Evolutionary conservation across 345 rosid genomes (phyloP).

Genomic region (Citrus reticulata): DNA sequence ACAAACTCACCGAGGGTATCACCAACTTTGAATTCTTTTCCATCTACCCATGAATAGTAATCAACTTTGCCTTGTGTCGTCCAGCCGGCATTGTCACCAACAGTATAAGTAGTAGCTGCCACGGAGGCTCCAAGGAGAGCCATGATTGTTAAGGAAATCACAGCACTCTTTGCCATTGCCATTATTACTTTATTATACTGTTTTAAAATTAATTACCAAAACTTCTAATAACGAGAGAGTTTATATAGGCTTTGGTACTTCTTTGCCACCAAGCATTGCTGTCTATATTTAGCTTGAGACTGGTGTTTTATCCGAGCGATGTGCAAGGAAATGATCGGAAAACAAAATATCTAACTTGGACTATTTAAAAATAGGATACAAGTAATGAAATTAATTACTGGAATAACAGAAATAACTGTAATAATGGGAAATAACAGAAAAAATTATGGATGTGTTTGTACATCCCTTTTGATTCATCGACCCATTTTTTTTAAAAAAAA

Average conservation of each 20-base stretch:
- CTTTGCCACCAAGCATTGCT: not conserved
- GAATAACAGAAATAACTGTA: too few species aligned
- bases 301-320: not conserved
- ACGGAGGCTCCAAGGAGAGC: not conserved
- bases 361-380: not conserved
- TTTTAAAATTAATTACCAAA: not conserved
- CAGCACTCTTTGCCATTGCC: not conserved
- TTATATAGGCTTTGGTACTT: not conserved
- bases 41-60: not conserved
- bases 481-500: too few species aligned
- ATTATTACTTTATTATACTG: not conserved
- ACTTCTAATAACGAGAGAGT: too few species aligned
- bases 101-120: not conserved
- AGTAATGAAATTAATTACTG: not conserved
- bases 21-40: not conserved
- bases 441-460: too few species aligned
- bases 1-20: not conserved
- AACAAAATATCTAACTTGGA: not conserved
- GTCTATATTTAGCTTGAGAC: not conserved
- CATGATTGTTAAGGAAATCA: not conserved
- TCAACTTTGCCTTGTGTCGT: not conserved
- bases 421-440: too few species aligned
- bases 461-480: too few species aligned
- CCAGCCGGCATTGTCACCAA: not conserved
- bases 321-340: not conserved